A percentile compares a stretch with the other conserved stretches of the same genome.
These are phyloP conservation scores for Leonotis leonurus DNA, from an alignment of 257 asterid species.

Conservation along the genomic window DNA sequence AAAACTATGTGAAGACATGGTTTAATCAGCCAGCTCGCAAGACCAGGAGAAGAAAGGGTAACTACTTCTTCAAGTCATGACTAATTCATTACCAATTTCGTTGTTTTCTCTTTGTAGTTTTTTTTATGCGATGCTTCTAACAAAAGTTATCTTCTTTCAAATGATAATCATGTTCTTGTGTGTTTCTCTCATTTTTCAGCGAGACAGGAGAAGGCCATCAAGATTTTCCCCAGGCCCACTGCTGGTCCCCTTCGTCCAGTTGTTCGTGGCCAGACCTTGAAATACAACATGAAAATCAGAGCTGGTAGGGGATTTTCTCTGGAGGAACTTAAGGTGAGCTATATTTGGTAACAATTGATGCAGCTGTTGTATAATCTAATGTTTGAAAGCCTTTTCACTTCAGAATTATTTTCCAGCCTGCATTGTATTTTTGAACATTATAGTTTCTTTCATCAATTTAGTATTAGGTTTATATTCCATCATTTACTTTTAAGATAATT, in stretches of 20 bases:
- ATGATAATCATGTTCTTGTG: neutral
- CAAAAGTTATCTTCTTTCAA: neutral
- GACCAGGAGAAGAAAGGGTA: conserved; percentile 66
- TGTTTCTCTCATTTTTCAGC: conserved; percentile 30
- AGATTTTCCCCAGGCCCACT: conserved; percentile 68
- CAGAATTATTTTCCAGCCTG: neutral
- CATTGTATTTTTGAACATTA: neutral
- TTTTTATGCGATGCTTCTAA: neutral
- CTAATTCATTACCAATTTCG: neutral
- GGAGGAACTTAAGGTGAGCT: conserved; percentile 62
- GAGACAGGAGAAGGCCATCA: conserved; percentile 64
- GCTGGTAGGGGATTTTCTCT: conserved; percentile 66
- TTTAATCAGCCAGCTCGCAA: conserved; percentile 82
- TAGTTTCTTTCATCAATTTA: neutral
- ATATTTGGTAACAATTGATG: no score
- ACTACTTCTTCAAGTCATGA: neutral
- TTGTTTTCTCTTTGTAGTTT: neutral
- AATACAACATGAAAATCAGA: conserved; percentile 74
- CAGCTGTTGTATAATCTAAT: neutral
- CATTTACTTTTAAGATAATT: no score
- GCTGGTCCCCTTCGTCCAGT: conserved; percentile 70
- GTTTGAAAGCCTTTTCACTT: neutral
- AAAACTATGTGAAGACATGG: conserved; percentile 71
- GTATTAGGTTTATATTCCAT: neutral
- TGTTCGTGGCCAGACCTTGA: conserved; percentile 65